These are phyloP conservation scores for Theobroma cacao DNA, from an alignment of 345 rosid genomes.

Conservation along the genomic window DNA sequence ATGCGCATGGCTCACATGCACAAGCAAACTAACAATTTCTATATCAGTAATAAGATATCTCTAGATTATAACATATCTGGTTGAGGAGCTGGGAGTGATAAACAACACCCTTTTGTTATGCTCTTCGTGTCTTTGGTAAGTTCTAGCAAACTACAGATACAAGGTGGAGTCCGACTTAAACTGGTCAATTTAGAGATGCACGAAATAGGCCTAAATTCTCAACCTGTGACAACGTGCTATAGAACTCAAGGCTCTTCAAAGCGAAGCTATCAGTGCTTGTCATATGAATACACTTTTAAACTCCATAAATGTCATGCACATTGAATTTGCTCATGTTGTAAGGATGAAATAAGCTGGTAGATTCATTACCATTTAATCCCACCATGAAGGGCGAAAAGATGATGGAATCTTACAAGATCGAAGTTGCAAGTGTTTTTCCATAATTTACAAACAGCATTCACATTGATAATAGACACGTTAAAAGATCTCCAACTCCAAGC, in stretches of 20 bases:
- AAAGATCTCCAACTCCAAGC: conserved; percentile 45
- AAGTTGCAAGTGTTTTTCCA: background rate
- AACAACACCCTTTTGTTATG: background rate
- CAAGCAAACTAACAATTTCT: conserved; percentile 16
- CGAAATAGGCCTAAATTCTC: background rate
- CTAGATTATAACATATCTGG: background rate
- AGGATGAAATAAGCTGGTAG: background rate
- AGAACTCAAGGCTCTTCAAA: background rate
- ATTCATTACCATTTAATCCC: background rate
- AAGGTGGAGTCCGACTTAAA: background rate
- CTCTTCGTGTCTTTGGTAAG: background rate
- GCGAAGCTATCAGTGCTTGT: background rate
- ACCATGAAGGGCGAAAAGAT: background rate
- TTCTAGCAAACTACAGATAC: background rate
- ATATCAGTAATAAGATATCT: background rate
- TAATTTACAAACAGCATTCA: conserved; percentile 9
- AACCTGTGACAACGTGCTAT: too few relatives aligned
- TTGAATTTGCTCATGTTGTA: background rate
- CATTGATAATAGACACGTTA: conserved; percentile 19
- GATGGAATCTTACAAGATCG: background rate
- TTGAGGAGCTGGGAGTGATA: background rate
- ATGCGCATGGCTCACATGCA: conserved; percentile 33
- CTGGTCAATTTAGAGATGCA: background rate
- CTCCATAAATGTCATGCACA: background rate
- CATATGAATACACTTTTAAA: background rate